Evolutionary conservation across 2,329 filamentous ascomycete species (phyloP).

Genomic region (Ophiostoma australiae): DNA sequence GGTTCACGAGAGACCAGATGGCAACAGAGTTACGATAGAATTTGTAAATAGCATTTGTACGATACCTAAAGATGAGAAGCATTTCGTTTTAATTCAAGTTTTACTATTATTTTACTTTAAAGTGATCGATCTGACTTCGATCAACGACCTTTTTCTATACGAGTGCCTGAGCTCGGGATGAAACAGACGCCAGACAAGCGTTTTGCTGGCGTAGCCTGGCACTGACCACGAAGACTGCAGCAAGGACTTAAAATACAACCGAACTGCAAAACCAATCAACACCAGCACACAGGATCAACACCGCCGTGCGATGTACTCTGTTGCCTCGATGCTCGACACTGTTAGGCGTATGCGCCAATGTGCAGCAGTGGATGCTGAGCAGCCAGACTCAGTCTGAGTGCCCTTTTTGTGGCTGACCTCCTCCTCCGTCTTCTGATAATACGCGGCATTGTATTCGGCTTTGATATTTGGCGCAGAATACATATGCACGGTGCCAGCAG

Average conservation of each 20-base stretch:
- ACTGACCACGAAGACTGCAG: neutral
- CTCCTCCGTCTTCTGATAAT: neutral
- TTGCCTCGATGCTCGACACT: conserved; percentile 2
- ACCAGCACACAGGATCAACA: neutral
- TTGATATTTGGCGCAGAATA: neutral
- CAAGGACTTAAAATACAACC: neutral
- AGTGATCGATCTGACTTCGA: neutral
- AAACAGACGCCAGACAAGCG: conserved; percentile 17
- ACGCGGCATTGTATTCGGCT: neutral
- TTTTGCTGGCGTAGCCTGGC: neutral
- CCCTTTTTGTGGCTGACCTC: neutral
- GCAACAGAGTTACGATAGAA: neutral
- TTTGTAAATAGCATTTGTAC: neutral
- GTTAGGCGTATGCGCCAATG: neutral
- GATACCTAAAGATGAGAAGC: neutral
- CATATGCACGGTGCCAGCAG: conserved; percentile 2
- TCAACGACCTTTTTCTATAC: neutral
- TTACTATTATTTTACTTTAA: neutral
- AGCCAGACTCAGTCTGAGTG: neutral
- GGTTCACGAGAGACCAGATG: neutral
- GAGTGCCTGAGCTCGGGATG: conserved; percentile 2
- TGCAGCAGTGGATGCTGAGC: neutral
- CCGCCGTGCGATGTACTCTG: neutral
- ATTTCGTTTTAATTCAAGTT: neutral
- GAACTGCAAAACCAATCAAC: neutral